Evolutionary conservation across 192 early-diverging fungal species (phyloP), one percentile per base, ranked within the genome.

Genomic region (Chytriomyces confervae): DNA sequence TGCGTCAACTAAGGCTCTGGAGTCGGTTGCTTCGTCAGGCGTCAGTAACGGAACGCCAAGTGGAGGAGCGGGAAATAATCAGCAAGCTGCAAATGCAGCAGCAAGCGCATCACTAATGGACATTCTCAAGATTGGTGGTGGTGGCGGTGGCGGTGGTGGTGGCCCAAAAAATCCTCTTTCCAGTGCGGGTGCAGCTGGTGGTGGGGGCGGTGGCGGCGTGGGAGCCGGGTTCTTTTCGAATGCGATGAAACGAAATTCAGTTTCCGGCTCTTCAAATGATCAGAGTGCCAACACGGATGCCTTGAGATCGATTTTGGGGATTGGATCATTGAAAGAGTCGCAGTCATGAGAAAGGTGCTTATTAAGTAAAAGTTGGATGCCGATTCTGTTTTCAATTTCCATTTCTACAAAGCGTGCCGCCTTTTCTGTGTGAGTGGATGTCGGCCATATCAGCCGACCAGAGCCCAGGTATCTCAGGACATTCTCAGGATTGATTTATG

Each of bases 181-280:
- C 2, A 20, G 2, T 13, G 53, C 16, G 5, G 3, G 13, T 13
- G 29, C 20, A 13, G 6, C 43, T 11, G 45, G 66, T n/a, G 45
- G 66, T 67, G 66, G 66, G 1, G 62, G 62, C 29, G 62, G 62
- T 24, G 62, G 62, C n/a, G 66, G 66, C 7, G 27, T 46, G 16
- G 66, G 66, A n/a, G 43, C 9, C 11, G 66, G 66, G 5, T 67
- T 67, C 45, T 67, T 67, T 67, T 67, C 66, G 62, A 36, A 36
- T 36, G 36, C 36, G 36, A 64, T 64, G 62, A 64, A 64, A 46
- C 66, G 48, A 23, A 18, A 29, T 27, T 10, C 62, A 27, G 27
- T 27, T 3, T 18, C 29, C n/a, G 53, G 53, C 20, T 18, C 62
- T 13, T 13, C 62, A 67, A 9, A 46, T 11, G 62, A 18, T 11